These are phyloP conservation scores for Magnolia kwangsiensis DNA, from an alignment of 164 flowering plant species.

Conservation along the genomic window DNA sequence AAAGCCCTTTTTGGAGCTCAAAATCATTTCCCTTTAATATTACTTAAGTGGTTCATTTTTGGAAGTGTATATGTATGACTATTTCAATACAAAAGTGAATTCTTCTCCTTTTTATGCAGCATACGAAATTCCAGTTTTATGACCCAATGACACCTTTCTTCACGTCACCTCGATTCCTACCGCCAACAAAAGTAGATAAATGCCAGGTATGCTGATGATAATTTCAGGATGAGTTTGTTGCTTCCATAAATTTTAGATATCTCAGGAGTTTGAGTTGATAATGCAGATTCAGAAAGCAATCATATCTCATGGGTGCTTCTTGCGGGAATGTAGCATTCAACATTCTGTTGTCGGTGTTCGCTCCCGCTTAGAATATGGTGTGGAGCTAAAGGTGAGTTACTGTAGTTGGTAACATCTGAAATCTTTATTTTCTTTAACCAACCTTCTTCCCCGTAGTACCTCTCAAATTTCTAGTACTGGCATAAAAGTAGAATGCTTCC, in stretches of 20 bases:
- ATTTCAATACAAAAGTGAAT: not conserved
- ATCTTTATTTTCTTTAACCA: not conserved
- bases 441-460: not conserved
- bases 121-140: slow-evolving; percentile 74
- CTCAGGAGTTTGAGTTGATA: slow-evolving; percentile 15
- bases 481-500: not conserved
- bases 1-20: no score
- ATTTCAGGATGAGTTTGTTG: not conserved
- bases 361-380: slow-evolving; percentile 83
- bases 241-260: not conserved
- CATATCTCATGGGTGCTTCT: slow-evolving; percentile 93
- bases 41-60: no score
- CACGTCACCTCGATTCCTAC: slow-evolving; percentile 89
- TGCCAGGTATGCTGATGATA: slow-evolving; percentile 62
- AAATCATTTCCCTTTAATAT: no score
- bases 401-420: not conserved
- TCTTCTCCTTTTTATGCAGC: slow-evolving; percentile 35
- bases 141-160: slow-evolving; percentile 91
- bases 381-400: slow-evolving; percentile 58
- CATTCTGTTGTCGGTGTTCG: slow-evolving; percentile 87
- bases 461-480: not conserved
- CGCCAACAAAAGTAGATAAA: slow-evolving; percentile 86
- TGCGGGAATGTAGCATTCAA: slow-evolving; percentile 75
- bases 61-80: not conserved
- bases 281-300: slow-evolving; percentile 81